Evolutionary conservation across 2,329 filamentous ascomycete genomes (phyloP).

Genomic region (Pseudogymnoascus sp.): DNA sequence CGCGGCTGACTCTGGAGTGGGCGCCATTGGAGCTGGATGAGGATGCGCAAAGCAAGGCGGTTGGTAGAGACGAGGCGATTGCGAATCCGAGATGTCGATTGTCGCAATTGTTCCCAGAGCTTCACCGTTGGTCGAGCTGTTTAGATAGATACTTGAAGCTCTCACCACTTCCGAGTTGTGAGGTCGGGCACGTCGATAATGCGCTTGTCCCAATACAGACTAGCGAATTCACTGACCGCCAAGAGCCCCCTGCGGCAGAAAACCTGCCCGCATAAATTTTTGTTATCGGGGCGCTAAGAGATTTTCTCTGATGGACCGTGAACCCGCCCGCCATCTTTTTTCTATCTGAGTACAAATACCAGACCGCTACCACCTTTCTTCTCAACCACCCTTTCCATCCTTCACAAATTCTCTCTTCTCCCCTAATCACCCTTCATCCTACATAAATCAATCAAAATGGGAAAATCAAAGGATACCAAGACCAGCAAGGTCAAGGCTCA

Average conservation of each 20-base stretch:
- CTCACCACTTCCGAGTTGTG: conserved; percentile 7
- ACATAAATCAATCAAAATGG: conserved; percentile 41
- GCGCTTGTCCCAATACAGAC: background rate
- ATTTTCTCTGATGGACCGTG: conserved; percentile 5
- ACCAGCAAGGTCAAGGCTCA: conserved; percentile 42
- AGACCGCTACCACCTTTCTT: conserved; percentile 13
- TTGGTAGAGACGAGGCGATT: background rate
- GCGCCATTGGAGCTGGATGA: conserved; percentile 42
- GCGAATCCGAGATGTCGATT: background rate
- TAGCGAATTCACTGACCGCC: background rate
- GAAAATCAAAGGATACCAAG: conserved; percentile 57
- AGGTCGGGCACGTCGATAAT: background rate
- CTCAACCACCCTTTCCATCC: conserved; percentile 11
- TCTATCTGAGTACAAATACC: conserved; percentile 12
- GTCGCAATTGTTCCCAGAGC: background rate
- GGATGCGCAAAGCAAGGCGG: background rate
- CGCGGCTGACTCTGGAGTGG: conserved; percentile 71
- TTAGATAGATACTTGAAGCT: conserved; percentile 1
- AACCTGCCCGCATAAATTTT: conserved; percentile 6
- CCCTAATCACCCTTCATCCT: conserved; percentile 2
- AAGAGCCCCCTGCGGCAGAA: background rate
- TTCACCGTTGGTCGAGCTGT: conserved; percentile 1
- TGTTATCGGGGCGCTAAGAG: conserved; percentile 8
- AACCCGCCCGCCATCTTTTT: conserved; percentile 16
- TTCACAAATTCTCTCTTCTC: conserved; percentile 5